Percentiles rank a stretch among this genome's conserved stretches.
These are phyloP conservation scores for Xylariales sp. DNA, from an alignment of 2,329 filamentous ascomycete genomes.

Conservation along the genomic window DNA sequence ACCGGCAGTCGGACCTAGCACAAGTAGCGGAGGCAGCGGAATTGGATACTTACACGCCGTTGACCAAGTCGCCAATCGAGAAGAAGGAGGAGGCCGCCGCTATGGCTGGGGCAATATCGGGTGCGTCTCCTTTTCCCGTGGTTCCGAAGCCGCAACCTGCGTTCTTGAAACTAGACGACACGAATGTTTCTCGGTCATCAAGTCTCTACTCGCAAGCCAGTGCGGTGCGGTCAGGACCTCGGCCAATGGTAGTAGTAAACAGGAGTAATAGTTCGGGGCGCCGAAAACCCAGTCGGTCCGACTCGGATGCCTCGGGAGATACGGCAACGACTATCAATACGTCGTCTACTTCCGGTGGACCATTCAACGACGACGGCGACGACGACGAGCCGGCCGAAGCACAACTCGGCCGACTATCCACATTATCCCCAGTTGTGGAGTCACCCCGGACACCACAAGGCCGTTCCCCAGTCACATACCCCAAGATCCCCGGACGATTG, in stretches of 20 bases:
- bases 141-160: slow-evolving; percentile 27
- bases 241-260: slow-evolving; percentile 9
- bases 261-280: slow-evolving; percentile 15
- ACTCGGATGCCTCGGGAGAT: slow-evolving; percentile 26
- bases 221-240: slow-evolving; percentile 14
- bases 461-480: slow-evolving; percentile 28
- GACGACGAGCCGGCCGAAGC: slow-evolving; percentile 29
- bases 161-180: slow-evolving; percentile 18
- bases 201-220: slow-evolving; percentile 34
- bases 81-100: slow-evolving; percentile 19
- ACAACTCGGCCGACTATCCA: slow-evolving; percentile 23
- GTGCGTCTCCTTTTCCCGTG: slow-evolving; percentile 16
- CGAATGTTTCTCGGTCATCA: slow-evolving; percentile 25
- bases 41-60: slow-evolving; percentile 24
- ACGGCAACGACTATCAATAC: slow-evolving; percentile 35
- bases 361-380: slow-evolving; percentile 28
- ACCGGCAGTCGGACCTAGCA: slow-evolving; percentile 19
- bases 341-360: slow-evolving; percentile 16
- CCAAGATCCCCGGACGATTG: slow-evolving; percentile 22
- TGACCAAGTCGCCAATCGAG: slow-evolving; percentile 27
- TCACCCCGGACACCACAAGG: slow-evolving; percentile 32
- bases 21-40: slow-evolving; percentile 18
- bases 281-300: slow-evolving; percentile 20
- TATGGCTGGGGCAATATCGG: slow-evolving; percentile 19
- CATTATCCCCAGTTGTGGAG: slow-evolving; percentile 46